Evolutionary conservation across 345 rosid genomes (phyloP), one percentile per base, ranked within the genome.

Genomic region (Syzygium oleosum): DNA sequence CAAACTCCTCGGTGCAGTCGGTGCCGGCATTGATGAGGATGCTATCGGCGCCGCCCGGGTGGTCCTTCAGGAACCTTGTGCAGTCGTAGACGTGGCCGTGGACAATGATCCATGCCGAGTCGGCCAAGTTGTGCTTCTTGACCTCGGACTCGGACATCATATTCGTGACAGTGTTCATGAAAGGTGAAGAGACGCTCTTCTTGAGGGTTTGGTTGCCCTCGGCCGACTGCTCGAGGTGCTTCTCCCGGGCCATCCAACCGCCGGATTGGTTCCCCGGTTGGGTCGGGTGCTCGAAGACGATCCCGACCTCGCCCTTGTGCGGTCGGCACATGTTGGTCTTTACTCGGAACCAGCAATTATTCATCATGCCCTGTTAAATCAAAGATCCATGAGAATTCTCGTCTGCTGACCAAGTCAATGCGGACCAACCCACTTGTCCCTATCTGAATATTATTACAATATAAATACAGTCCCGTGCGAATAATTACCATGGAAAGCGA

Each of bases 181-280:
- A 95, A 5, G 99, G 99, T 12, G 99, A 89, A 0, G 99, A 97
- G 31, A 94, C 91, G 23, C 99, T 96, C 91, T 95, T 97, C 93
- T 96, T 98, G 10, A 96, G 65, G 43, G 94, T 88, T 4, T 29
- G 91, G 87, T 77, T 91, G 41, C 90, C 87, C 0, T 96, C 98
- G 0, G 92, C 87, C 46, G 97, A 94, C 49, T 58, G 94, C 90
- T 94, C 99, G 0, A 95, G 92, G 73, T 95, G 96, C 38, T 93
- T 92, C 52, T 96, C 97, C 91, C 94, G 95, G 2, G 96, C 99
- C 99, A 98, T 98, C 99, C 99, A 98, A 85, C 99, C 99, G 22
- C 99, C 97, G 25, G 98, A 90, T 58, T 96, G 99, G 92, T 96
- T 98, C 43, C 95, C 99, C 4, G 99, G 96, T 79, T 90, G 92